Evolutionary conservation across 1,284 basidiomycete genomes (phyloP), one percentile per base, ranked within the genome.

Genomic region (Chondrostereum purpureum): DNA sequence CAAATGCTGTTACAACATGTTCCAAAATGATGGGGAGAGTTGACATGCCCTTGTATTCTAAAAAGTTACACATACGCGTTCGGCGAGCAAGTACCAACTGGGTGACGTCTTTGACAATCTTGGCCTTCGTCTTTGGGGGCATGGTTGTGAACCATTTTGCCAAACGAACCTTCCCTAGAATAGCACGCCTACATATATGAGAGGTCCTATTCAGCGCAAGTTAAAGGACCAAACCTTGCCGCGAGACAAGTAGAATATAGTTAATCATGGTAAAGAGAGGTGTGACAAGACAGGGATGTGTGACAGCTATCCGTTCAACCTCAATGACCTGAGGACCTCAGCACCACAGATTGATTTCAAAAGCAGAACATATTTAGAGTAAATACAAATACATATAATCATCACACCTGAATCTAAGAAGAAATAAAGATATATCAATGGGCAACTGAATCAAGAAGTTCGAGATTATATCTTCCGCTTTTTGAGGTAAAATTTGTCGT

Each of bases 61-160:
- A 69, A 61, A 99, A 93, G 68, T 99, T 99, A 67, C 95, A 99
- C 96, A 99, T 99, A 55, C 93, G 77, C 42, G 96, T 97, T 53
- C 96, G 78, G 38, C 96, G 80, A 37, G 93, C 93, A 18, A 99
- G 79, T 13, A 99, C 96, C 39, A 99, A 80, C 69, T 99, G 96
- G 0, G 96, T 99, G 19, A 99, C 95, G 64, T 99, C 96, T 73
- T 99, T 99, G 56, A 98, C 89, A 59, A 99, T 98, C 81, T 99
- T 99, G 48, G 83, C 82, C 71, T 99, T 99, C 52, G 77, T 77
- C 69, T 98, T 97, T 17, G 92, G 87, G 16, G 90, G 78, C 73
- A 98, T 84, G 1, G 96, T 99, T 38, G 88, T 87, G 67, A 95
- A 99, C 96, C 96, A 99, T 78, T 99, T 99, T 18, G 94, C 88